A percentile compares a stretch with the other conserved stretches of the same genome.
phyloP scores from a whole-genome alignment of 2,329 filamentous ascomycete species.

The Ascochyta pisi region DNA sequence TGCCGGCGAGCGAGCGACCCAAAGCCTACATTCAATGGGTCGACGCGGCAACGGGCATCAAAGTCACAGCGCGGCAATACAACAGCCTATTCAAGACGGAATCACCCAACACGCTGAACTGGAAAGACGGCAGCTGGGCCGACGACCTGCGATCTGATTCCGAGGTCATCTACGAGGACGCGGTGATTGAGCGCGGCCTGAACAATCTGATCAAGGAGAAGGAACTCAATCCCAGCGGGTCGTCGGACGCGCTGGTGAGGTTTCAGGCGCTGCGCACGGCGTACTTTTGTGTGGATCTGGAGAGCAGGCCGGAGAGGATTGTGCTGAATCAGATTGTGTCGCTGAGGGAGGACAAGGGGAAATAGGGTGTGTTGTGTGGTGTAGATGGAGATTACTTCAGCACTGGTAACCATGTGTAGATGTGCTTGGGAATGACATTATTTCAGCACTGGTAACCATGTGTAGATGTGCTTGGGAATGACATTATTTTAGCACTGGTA shows the following conservation, averaged over 20 bases:
- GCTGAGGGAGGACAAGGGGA: slow-evolving; percentile 76
- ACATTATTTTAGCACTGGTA: too few species aligned
- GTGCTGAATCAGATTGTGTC: slow-evolving; percentile 92
- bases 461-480: too few species aligned
- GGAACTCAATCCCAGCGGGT: slow-evolving; percentile 39
- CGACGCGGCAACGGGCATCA: slow-evolving; percentile 67
- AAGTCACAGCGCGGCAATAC: slow-evolving; percentile 73
- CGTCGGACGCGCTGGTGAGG: slow-evolving; percentile 63
- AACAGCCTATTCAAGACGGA: slow-evolving; percentile 86
- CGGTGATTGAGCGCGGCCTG: slow-evolving; percentile 83
- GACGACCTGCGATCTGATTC: slow-evolving; percentile 85
- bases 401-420: too few species aligned
- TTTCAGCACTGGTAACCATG: too few species aligned
- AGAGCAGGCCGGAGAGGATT: slow-evolving; percentile 74
- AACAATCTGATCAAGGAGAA: slow-evolving; percentile 74
- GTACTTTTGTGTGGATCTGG: slow-evolving; percentile 82
- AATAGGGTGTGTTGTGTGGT: slow-evolving; percentile 18
- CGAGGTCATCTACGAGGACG: slow-evolving; percentile 78
- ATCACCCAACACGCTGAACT: slow-evolving; percentile 74
- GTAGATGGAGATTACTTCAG: not conserved
- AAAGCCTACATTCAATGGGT: slow-evolving; percentile 85
- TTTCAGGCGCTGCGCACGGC: slow-evolving; percentile 93
- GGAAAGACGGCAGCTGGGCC: slow-evolving; percentile 77
- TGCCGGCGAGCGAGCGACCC: slow-evolving; percentile 73
- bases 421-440: too few species aligned